These are phyloP conservation scores for Tieghemiomyces parasiticus DNA, from an alignment of 192 early-diverging fungal genomes.

Conservation along the genomic window DNA sequence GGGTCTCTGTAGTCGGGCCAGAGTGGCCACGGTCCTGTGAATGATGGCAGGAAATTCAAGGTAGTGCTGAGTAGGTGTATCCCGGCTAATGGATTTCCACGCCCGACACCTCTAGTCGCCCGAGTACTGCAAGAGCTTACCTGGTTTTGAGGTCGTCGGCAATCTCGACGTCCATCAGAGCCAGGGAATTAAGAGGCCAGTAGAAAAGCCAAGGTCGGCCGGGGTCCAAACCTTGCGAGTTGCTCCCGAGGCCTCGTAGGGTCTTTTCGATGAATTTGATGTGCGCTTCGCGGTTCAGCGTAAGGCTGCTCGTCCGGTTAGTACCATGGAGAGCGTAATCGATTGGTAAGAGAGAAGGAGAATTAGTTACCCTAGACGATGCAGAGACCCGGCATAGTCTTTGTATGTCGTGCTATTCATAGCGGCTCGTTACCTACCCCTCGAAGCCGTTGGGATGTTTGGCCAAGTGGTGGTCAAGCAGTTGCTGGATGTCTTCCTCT, in stretches of 20 bases:
- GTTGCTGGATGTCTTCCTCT: slow-evolving; percentile 22
- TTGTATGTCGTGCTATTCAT: no score
- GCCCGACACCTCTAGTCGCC: no score
- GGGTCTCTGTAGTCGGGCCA: slow-evolving; percentile 44
- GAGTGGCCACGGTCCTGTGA: slow-evolving; percentile 31
- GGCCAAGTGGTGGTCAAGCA: neutral
- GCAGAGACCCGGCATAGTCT: no score
- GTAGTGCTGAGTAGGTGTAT: no score
- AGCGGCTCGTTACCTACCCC: no score
- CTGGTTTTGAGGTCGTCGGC: slow-evolving; percentile 25
- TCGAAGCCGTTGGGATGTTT: slow-evolving; percentile 13
- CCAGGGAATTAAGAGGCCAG: slow-evolving; percentile 78
- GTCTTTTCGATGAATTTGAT: slow-evolving; percentile 34
- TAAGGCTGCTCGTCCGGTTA: slow-evolving; percentile 16
- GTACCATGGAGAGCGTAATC: slow-evolving; percentile 20
- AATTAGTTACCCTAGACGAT: no score
- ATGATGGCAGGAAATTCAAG: no score
- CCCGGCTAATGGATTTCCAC: no score
- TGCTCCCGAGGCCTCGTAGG: slow-evolving; percentile 31
- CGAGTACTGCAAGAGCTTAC: no score
- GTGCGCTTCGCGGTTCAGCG: slow-evolving; percentile 39
- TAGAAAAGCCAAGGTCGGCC: slow-evolving; percentile 83
- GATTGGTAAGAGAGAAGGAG: slow-evolving; percentile 14
- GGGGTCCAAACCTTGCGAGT: slow-evolving; percentile 60
- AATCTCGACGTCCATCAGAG: slow-evolving; percentile 48